These are phyloP conservation scores for Pinus albicaulis DNA, from an alignment of 75 land plant genomes.

Conservation along the genomic window DNA sequence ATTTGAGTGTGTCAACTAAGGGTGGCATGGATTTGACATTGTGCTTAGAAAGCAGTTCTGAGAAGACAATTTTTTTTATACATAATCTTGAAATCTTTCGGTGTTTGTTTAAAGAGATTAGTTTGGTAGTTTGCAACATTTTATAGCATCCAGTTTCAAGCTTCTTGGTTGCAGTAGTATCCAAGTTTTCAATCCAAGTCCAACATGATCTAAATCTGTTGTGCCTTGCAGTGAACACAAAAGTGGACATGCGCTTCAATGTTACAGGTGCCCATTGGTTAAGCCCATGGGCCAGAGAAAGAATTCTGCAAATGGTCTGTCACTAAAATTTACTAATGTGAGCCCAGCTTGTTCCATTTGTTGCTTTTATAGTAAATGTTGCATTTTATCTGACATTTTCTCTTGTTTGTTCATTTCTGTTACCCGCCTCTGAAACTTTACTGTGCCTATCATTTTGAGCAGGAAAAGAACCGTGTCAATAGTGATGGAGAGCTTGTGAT, in stretches of 20 bases:
- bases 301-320: slow-evolving; percentile 75
- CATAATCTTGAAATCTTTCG: background rate
- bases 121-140: slow-evolving; percentile 1
- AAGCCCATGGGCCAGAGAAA: slow-evolving; percentile 62
- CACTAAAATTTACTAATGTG: slow-evolving; percentile 12
- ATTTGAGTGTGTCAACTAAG: background rate
- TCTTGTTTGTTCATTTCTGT: background rate
- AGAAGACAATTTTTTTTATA: background rate
- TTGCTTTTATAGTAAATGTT: background rate
- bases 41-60: background rate
- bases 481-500: slow-evolving; percentile 97
- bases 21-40: background rate
- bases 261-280: slow-evolving; percentile 89
- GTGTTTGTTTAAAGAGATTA: background rate
- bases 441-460: slow-evolving; percentile 9
- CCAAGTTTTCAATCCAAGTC: too few species aligned
- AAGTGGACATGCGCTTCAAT: slow-evolving; percentile 99
- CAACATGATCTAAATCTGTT: background rate
- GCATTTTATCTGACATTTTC: background rate
- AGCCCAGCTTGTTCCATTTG: slow-evolving; percentile 4
- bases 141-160: background rate
- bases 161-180: background rate
- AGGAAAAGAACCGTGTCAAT: slow-evolving; percentile 97
- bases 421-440: background rate
- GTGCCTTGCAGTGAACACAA: slow-evolving; percentile 76